Evolutionary conservation across 2,329 filamentous ascomycete genomes (phyloP).

Genomic region (Bipolaris sorokiniana): DNA sequence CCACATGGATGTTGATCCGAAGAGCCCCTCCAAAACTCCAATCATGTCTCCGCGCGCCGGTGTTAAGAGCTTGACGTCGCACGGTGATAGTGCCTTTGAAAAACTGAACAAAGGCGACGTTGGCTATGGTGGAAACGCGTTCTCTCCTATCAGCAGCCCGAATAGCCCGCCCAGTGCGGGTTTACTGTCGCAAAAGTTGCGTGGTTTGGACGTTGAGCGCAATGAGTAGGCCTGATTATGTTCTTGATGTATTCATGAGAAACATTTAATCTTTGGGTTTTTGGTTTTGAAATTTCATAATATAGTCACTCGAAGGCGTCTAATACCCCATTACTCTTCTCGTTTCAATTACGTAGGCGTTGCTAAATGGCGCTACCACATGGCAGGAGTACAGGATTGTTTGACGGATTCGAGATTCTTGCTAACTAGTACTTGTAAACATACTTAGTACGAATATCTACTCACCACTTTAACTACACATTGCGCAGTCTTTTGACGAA

Average conservation of each 20-base stretch:
- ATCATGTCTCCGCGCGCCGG: conserved; percentile 28
- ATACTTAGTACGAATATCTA: not conserved
- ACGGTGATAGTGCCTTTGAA: conserved; percentile 57
- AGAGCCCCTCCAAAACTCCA: conserved; percentile 34
- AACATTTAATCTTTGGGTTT: not conserved
- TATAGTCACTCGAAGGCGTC: not conserved
- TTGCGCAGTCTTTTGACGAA: not conserved
- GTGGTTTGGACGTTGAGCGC: conserved; percentile 63
- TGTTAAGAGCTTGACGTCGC: conserved; percentile 6
- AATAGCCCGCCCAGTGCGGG: conserved; percentile 70
- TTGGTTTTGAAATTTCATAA: not conserved
- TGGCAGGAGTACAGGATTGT: not conserved
- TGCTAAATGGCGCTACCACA: not conserved
- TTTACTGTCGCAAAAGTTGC: conserved; percentile 71
- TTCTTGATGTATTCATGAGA: not conserved
- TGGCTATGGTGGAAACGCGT: conserved; percentile 49
- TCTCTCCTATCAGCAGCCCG: conserved; percentile 35
- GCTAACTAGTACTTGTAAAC: not conserved
- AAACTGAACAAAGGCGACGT: conserved; percentile 71
- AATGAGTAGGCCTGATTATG: conserved; percentile 16
- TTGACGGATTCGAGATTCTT: not conserved
- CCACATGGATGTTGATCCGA: conserved; percentile 39
- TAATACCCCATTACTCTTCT: conserved; percentile 6
- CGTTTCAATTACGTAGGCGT: not conserved
- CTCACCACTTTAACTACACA: not conserved